phyloP scores from a whole-genome alignment of 106 monocot species.

The Phalaenopsis aphrodite region DNA sequence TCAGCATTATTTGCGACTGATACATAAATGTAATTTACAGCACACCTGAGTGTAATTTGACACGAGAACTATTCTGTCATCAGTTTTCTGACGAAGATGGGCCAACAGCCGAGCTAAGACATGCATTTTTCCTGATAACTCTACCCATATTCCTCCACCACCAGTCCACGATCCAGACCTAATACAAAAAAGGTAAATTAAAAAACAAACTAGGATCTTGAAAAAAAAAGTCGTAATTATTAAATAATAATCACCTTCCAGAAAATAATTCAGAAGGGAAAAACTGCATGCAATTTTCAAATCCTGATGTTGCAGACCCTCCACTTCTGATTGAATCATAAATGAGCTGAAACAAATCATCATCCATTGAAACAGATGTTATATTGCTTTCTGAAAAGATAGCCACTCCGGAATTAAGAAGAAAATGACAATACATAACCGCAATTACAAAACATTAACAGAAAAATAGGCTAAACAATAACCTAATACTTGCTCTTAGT shows the following conservation, averaged over 20 bases:
- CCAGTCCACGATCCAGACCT: constrained; percentile 97
- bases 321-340: constrained; percentile 90
- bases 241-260: constrained; percentile 45
- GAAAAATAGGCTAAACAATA: background rate
- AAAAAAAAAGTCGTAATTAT: background rate
- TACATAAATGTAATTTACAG: background rate
- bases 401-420: background rate
- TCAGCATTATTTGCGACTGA: background rate
- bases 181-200: constrained; percentile 8
- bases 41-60: constrained; percentile 99
- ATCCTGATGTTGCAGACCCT: constrained; percentile 72
- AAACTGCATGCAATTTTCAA: constrained; percentile 79
- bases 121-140: constrained; percentile 97
- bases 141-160: constrained; percentile 94
- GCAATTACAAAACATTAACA: background rate
- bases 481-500: background rate
- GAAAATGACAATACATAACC: background rate
- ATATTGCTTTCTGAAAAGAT: background rate
- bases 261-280: constrained; percentile 89
- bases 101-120: constrained; percentile 77
- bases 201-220: constrained; percentile 1
- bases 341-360: constrained; percentile 57
- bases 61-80: constrained; percentile 97
- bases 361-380: background rate
- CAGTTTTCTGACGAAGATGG: constrained; percentile 84